Evolutionary conservation across 2,329 filamentous ascomycete genomes (phyloP).

Genomic region (Cordyceps militaris): DNA sequence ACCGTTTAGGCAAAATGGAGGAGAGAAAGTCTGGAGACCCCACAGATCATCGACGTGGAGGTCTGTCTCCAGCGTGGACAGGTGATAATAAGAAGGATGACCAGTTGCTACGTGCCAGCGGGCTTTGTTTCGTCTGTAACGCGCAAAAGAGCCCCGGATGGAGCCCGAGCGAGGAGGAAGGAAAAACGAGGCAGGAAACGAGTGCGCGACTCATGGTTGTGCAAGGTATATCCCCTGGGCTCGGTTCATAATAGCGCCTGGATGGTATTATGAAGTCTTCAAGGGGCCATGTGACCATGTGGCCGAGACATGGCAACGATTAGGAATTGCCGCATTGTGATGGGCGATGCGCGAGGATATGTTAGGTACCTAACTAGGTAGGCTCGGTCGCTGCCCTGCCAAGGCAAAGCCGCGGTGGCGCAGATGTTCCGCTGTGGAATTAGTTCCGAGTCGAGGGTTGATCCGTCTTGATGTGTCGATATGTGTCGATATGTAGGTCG

Average conservation of each 20-base stretch:
- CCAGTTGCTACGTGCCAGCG: too few species aligned
- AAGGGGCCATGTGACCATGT: too few species aligned
- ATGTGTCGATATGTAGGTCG: too few species aligned
- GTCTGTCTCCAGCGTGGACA: background rate
- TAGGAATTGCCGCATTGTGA: background rate
- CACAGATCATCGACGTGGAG: slow-evolving; percentile 7
- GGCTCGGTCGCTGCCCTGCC: background rate
- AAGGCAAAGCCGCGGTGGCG: background rate
- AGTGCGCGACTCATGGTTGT: background rate
- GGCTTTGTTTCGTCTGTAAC: background rate
- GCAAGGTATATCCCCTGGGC: background rate
- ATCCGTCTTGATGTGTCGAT: background rate
- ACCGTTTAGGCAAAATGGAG: background rate
- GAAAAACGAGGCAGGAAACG: background rate
- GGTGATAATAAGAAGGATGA: too few species aligned
- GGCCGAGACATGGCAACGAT: too few species aligned
- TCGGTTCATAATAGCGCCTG: too few species aligned
- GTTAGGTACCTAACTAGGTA: background rate
- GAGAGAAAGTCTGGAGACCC: slow-evolving; percentile 5
- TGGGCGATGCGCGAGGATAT: too few species aligned
- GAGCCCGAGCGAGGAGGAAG: background rate
- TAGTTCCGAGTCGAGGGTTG: background rate
- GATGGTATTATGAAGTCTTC: too few species aligned
- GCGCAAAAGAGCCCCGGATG: background rate
- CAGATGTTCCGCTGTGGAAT: background rate